Evolutionary conservation across 164 flowering plant species (phyloP), one percentile per base, ranked within the genome.

Genomic region (Litsea cubeba): DNA sequence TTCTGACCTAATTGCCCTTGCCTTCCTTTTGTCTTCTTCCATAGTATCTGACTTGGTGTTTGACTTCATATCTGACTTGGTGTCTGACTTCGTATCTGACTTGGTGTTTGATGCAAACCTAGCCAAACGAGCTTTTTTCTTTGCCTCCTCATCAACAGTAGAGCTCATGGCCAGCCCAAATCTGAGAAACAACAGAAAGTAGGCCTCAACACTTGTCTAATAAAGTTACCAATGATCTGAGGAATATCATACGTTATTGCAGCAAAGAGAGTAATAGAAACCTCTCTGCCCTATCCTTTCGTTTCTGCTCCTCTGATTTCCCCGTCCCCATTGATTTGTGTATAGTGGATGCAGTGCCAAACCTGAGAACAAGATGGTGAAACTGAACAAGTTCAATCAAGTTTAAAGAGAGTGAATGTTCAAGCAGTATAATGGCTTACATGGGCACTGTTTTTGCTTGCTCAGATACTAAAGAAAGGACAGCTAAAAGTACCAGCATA

Each of bases 251-350:
- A 70, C 65, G 54, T 14, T 58, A 60, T 65, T 18, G 72, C 73
- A 73, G 65, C 28, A 50, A 30, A 30, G 57, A 15, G 22, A 26
- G 25, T 78, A 68, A 76, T 26, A 3, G 28, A 57, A 76, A 96
- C 99, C 99, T 96, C 83, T 92, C 98, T 62, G 97, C 99, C 84
- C 98, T 88, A 70, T 97, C 92, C 83, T 94, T 96, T 78, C 94
- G 89, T 82, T 96, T 96, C 80, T 73, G 83, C 63, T 89, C 95
- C 81, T 96, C 99, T 40, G 91, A 75, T 67, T 81, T 74, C 78
- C 84, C 86, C 3, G 50, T 66, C 14, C 74, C 83, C 30, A 86
- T 90, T 70, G 87, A 78, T 78, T 80, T 88, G 32, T 69, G 74
- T 26, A 54, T 15, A 15, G 76, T 75, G 35, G 93, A 12, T 0